These are phyloP conservation scores for Verbascum thapsus DNA, from an alignment of 257 asterid species.

Conservation along the genomic window DNA sequence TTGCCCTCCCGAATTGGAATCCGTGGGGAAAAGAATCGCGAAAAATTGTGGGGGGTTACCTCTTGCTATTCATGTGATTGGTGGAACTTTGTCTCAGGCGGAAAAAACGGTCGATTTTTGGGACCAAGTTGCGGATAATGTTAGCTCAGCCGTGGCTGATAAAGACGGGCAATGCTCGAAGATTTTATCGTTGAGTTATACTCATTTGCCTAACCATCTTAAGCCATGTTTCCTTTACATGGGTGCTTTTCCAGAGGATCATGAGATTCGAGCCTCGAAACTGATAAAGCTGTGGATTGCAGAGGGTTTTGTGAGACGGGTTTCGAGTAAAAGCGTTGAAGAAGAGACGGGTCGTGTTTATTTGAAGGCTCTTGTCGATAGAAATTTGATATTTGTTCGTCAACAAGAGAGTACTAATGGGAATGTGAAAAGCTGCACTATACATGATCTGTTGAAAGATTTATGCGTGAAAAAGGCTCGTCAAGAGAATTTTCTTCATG, in stretches of 20 bases:
- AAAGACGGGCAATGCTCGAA: not conserved
- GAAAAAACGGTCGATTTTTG: not conserved
- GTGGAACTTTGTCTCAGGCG: constrained; percentile 23
- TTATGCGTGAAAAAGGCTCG: constrained; percentile 23
- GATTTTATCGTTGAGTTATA: constrained; percentile 17
- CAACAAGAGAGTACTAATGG: constrained; percentile 4
- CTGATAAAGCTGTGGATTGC: constrained; percentile 21
- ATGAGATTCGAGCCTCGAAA: constrained; percentile 19
- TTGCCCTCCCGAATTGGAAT: constrained; percentile 19
- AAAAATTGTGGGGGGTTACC: constrained; percentile 31
- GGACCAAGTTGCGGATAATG: constrained; percentile 12
- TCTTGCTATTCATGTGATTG: constrained; percentile 30
- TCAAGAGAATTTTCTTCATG: constrained; percentile 9
- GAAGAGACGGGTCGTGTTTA: too few relatives aligned
- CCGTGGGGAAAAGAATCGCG: constrained; percentile 24
- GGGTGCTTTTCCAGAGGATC: constrained; percentile 26
- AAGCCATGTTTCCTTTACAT: too few relatives aligned
- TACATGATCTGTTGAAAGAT: constrained; percentile 31
- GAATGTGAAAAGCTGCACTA: constrained; percentile 2
- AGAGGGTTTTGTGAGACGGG: constrained; percentile 20
- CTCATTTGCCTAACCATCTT: constrained; percentile 21
- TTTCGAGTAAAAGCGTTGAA: not conserved
- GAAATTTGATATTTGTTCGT: constrained; percentile 17
- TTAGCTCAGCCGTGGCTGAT: constrained; percentile 16
- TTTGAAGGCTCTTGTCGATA: constrained; percentile 14